Evolutionary conservation across 306 rosid genomes (phyloP).

Genomic region (Rosa chinensis): DNA sequence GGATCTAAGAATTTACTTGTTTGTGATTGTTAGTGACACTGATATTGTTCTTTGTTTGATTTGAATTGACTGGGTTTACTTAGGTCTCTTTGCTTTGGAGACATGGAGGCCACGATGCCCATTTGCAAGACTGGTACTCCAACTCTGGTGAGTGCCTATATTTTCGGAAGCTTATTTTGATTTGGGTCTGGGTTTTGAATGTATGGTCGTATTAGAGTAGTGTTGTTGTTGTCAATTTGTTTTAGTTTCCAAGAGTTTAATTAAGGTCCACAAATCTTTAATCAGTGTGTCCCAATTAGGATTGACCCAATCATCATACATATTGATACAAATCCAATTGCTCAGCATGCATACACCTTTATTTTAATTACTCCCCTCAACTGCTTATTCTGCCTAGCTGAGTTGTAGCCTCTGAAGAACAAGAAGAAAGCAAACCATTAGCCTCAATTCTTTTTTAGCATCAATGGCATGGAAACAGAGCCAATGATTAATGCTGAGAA

Average conservation of each 20-base stretch:
- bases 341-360: background rate
- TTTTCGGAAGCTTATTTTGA: too few relatives aligned
- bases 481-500: background rate
- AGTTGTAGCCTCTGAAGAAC: background rate
- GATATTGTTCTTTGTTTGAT: too few relatives aligned
- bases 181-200: too few relatives aligned
- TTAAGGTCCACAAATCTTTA: slow-evolving; percentile 43
- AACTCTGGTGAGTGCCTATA: too few relatives aligned
- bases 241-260: slow-evolving; percentile 7
- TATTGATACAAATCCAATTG: background rate
- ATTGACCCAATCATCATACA: slow-evolving; percentile 56
- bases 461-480: background rate
- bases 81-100: too few relatives aligned
- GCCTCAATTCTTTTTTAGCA: background rate
- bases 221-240: too few relatives aligned
- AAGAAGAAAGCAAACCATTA: background rate
- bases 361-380: background rate
- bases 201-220: too few relatives aligned
- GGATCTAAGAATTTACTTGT: too few relatives aligned
- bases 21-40: too few relatives aligned
- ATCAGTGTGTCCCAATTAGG: slow-evolving; percentile 37
- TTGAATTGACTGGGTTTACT: too few relatives aligned
- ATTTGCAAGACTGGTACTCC: too few relatives aligned
- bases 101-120: too few relatives aligned
- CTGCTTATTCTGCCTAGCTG: background rate